Base-by-base conservation (phyloP, 148 eudicot species). In the Talinum fruticosum region DNA sequence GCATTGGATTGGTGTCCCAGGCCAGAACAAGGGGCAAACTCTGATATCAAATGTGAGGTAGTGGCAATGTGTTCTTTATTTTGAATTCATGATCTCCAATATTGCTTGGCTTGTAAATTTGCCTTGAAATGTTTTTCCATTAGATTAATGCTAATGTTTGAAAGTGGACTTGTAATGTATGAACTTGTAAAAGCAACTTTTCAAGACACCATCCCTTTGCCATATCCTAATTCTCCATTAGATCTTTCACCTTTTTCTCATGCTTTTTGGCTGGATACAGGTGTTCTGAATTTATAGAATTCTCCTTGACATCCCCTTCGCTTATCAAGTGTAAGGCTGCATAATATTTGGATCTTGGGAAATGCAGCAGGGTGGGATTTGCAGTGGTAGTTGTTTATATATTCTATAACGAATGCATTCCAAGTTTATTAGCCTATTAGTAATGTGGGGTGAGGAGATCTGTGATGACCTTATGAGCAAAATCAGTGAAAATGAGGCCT, bases 1-100 rank as follows among this genome's bases (percentile, higher is more conserved):
- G 94, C 93, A 51, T 70, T 96, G 87, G 99, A 96, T 84, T 96
- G 99, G 99, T 89, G 99, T 76, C 94, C 97, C 21, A 87, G 89
- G 85, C 87, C 71, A 68, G 84, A 87, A 75, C 71, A 72, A 69
- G 80, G 41, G 77, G 73, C 88, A 76, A 80, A 82, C 34, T 73
- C 69, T 82, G 79, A 73, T 71, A 66, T 81, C 54, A 87, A 79
- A 26, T 82, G 72, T 69, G 95, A 96, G 99, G 99, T 95, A 86
- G 33, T 77, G 51, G 33, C 66, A 49, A 54, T 19, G 18, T 37
- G 19, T 69, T 28, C n/a, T 38, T 64, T 35, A 29, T 61, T 38
- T 61, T 37, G 49, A 0, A 24, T 38, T 68, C 30, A 8, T 79
- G 29, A 18, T 69, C n/a, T 66, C 38, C 23, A 14, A 26, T 51